Evolutionary conservation across 2,329 filamentous ascomycete genomes (phyloP), one percentile per base, ranked within the genome.

Genomic region (Teratosphaeria zuluensis): DNA sequence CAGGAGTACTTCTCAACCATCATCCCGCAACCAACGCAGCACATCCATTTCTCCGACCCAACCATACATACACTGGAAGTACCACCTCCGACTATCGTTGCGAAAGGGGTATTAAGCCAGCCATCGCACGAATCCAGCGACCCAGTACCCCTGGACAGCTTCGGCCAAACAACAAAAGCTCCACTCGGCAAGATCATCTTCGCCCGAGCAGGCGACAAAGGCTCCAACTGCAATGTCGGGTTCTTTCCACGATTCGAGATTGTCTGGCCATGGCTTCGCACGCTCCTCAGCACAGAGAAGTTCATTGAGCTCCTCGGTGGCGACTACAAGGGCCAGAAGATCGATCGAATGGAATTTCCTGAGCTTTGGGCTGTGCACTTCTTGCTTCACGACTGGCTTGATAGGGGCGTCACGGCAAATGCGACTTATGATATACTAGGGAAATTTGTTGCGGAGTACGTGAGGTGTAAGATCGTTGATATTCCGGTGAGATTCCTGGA

Each of bases 241-340:
- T 60, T 73, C 61, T 82, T 77, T 61, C 75, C 77, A 4, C 69
- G 74, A 4, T 60, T 63, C 55, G 52, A 63, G 6, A 67, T 69
- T 16, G 66, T 69, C 21, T 72, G 64, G 60, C 61, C 68, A 19
- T 72, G 70, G 70, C 57, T 72, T 12, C 62, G 66, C 12, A 64
- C 60, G 21, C 42, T 68, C 1, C 59, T 72, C 3, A 65, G 63
- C 24, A 56, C 63, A 1, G 61, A 67, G 4, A 69, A 59, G 19
- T 61, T 72, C 46, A 64, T 64, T 54, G 54, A 61, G n/a, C 52
- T 73, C 33, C 55, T 73, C 33, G 67, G 62, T 14, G 65, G 70
- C 28, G 70, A 71, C 54, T 69, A 67, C 46, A 64, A 69, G 38
- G 65, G 65, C 8, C 64, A 70, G 59, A 66, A 61, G 6, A 68